Conservation (phyloP, 2,329 filamentous ascomycete genomes). For the Penicillium sp. region DNA sequence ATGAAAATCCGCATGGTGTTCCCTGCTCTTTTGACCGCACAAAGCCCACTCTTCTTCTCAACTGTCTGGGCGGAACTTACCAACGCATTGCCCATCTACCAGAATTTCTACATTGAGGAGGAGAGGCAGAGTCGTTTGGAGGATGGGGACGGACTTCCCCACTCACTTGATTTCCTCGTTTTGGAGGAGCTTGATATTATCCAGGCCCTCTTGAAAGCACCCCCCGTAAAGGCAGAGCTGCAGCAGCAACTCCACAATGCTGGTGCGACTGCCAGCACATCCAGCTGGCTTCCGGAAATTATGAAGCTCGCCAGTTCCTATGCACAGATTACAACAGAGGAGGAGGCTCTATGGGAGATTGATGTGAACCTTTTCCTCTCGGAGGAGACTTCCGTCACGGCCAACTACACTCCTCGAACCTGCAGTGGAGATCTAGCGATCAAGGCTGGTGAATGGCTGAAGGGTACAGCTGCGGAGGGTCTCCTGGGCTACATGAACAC, state of each 20-base stretch:
- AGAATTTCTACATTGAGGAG: conserved; percentile 79
- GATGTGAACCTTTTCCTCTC: conserved; percentile 94
- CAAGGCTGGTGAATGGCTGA: conserved; percentile 89
- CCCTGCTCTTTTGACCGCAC: conserved; percentile 74
- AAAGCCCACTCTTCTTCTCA: conserved; percentile 79
- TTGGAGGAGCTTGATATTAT: conserved; percentile 94
- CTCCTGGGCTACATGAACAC: conserved; percentile 73
- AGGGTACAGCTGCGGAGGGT: conserved; percentile 71
- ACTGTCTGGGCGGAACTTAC: conserved; percentile 87
- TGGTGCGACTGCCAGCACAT: conserved; percentile 59
- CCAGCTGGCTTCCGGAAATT: conserved; percentile 81
- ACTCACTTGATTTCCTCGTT: conserved; percentile 89
- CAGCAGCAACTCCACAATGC: conserved; percentile 69
- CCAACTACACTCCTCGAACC: conserved; percentile 92
- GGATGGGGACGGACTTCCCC: conserved; percentile 86
- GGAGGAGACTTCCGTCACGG: conserved; percentile 90
- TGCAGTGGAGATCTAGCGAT: conserved; percentile 90
- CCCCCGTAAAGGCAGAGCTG: conserved; percentile 86
- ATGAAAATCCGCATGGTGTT: conserved; percentile 87
- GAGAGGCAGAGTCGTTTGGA: conserved; percentile 85
- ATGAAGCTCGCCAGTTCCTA: conserved; percentile 83
- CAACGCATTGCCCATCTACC: conserved; percentile 69
- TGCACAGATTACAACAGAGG: conserved; percentile 85
- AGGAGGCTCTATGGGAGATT: conserved; percentile 93
- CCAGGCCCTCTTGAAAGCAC: conserved; percentile 83